phyloP scores from a whole-genome alignment of 2,329 filamentous ascomycete genomes.

The Canariomyces notabilis region DNA sequence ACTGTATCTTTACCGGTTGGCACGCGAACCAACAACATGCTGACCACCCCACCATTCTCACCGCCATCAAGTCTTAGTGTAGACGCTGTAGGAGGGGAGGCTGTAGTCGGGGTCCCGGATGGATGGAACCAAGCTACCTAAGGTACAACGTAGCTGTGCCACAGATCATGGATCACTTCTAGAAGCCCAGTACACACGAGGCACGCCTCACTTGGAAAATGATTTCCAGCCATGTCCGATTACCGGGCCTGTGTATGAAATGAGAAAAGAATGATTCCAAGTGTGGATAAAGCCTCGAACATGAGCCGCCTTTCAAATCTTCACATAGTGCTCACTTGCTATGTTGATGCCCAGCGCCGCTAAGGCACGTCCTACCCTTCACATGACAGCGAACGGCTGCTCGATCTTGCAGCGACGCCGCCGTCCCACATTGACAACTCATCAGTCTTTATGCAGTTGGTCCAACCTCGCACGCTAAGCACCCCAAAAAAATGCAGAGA shows the following conservation, averaged over 20 bases:
- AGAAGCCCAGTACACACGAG: background rate
- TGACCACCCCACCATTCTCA: too few species aligned
- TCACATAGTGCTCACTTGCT: too few species aligned
- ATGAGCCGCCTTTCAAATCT: too few species aligned
- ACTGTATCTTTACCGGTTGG: background rate
- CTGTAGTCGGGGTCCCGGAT: too few species aligned
- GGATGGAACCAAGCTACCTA: background rate
- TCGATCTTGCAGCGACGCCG: background rate
- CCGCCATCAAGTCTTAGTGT: too few species aligned
- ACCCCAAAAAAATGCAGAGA: background rate
- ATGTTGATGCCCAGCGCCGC: background rate
- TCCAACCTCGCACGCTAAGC: background rate
- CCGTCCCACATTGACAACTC: background rate
- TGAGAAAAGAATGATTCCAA: too few species aligned
- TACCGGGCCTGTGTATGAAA: too few species aligned
- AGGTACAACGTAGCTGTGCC: background rate
- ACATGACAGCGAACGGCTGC: slow-evolving; percentile 3
- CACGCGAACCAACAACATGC: background rate
- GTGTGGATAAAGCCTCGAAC: too few species aligned
- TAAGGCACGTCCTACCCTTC: slow-evolving; percentile 1
- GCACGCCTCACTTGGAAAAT: background rate
- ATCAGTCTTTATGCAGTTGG: slow-evolving; percentile 5
- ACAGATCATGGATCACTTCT: too few species aligned
- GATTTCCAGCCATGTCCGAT: too few species aligned
- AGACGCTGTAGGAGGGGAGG: too few species aligned